phyloP scores from a whole-genome alignment of 2,329 filamentous ascomycete species.

The Plenodomus tracheiphilus region DNA sequence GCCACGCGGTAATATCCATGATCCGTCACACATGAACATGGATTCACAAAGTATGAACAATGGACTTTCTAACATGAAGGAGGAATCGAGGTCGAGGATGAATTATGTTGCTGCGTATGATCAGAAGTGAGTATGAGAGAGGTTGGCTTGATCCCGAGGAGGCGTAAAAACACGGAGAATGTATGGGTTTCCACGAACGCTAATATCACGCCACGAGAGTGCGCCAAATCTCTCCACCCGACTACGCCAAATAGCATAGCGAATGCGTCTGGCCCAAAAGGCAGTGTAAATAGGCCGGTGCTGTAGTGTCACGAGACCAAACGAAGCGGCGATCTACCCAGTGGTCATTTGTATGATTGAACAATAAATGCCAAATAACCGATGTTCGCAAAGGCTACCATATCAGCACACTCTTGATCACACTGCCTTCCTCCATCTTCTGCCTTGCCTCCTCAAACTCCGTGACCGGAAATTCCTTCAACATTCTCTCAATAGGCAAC shows the following conservation, averaged over 20 bases:
- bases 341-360: too few species aligned
- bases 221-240: too few species aligned
- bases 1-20: slow-evolving; percentile 4
- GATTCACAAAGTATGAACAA: neutral
- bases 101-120: slow-evolving; percentile 18
- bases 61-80: slow-evolving; percentile 23
- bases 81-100: slow-evolving; percentile 29
- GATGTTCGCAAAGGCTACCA: slow-evolving; percentile 7
- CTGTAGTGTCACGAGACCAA: neutral
- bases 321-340: neutral
- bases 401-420: slow-evolving; percentile 16
- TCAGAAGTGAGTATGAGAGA: slow-evolving; percentile 2
- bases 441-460: slow-evolving; percentile 12
- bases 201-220: too few species aligned
- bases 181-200: too few species aligned
- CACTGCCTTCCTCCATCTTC: slow-evolving; percentile 17
- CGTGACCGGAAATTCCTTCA: slow-evolving; percentile 13
- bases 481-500: slow-evolving; percentile 16
- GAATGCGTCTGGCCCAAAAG: neutral
- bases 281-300: neutral
- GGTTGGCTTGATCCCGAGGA: too few species aligned
- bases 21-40: slow-evolving; percentile 3
- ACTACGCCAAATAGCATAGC: too few species aligned
- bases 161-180: too few species aligned
- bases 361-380: too few species aligned